phyloP scores from a whole-genome alignment of 345 rosid genomes.

The Luvunga scandens region DNA sequence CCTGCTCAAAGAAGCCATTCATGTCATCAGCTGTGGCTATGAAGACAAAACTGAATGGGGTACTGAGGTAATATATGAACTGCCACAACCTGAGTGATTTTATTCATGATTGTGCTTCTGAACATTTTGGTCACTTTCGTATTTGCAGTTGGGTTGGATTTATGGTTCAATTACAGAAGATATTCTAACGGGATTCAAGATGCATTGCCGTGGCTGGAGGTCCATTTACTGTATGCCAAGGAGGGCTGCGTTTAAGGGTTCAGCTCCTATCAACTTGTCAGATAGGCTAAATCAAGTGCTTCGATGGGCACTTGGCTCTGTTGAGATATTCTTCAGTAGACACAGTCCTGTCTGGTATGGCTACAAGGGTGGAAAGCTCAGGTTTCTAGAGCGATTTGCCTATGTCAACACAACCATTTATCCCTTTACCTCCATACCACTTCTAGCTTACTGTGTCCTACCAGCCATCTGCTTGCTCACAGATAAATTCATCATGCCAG shows the following conservation, averaged over 20 bases:
- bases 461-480: constrained; percentile 95
- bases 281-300: constrained; percentile 97
- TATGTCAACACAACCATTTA: constrained; percentile 91
- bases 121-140: constrained; percentile 14
- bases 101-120: background rate
- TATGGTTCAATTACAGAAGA: constrained; percentile 98
- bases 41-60: constrained; percentile 99
- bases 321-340: constrained; percentile 95
- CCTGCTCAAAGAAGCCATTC: constrained; percentile 95
- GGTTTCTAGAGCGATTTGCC: constrained; percentile 91
- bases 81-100: background rate
- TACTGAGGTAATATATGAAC: constrained; percentile 57
- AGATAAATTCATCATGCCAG: constrained; percentile 96
- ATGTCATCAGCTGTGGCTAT: constrained; percentile 94
- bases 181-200: constrained; percentile 95
- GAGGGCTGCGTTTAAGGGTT: constrained; percentile 90
- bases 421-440: constrained; percentile 91
- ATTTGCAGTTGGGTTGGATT: constrained; percentile 88
- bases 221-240: constrained; percentile 97
- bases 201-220: constrained; percentile 99
- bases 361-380: constrained; percentile 87
- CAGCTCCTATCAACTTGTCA: constrained; percentile 92
- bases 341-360: constrained; percentile 92
- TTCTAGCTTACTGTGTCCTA: constrained; percentile 86
- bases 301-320: constrained; percentile 98